Evolutionary conservation across 2,329 filamentous ascomycete species (phyloP).

Genomic region (Cylindrodendrum hubeiense): DNA sequence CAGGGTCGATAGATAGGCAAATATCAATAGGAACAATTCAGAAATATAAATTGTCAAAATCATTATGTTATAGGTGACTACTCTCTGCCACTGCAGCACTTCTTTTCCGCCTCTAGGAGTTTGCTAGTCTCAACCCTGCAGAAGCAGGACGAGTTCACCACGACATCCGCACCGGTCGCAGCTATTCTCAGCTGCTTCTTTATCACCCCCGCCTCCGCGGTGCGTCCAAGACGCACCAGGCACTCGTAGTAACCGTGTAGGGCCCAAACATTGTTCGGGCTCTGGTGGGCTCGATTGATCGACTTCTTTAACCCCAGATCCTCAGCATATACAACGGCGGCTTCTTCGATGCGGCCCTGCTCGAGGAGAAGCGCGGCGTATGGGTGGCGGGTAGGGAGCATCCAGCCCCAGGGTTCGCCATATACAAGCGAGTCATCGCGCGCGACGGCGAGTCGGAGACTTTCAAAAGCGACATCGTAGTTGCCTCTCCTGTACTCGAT

Average conservation of each 20-base stretch:
- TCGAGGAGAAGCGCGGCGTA: constrained; percentile 78
- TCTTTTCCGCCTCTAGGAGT: neutral
- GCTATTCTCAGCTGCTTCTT: constrained; percentile 7
- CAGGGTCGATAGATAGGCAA: neutral
- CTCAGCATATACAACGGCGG: constrained; percentile 68
- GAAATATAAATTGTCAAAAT: neutral
- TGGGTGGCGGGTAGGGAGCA: constrained; percentile 80
- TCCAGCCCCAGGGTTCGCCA: constrained; percentile 84
- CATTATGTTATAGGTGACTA: neutral
- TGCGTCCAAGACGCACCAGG: constrained; percentile 63
- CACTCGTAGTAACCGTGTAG: constrained; percentile 81
- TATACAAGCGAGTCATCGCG: constrained; percentile 75
- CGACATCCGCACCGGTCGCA: constrained; percentile 13
- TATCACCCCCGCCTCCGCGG: constrained; percentile 49
- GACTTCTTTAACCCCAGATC: constrained; percentile 72
- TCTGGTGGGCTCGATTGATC: constrained; percentile 73
- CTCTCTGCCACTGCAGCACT: neutral
- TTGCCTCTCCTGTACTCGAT: constrained; percentile 76
- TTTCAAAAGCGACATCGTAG: constrained; percentile 68
- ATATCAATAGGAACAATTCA: neutral
- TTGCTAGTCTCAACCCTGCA: constrained; percentile 14
- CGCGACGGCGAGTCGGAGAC: constrained; percentile 68
- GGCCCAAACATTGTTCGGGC: constrained; percentile 82
- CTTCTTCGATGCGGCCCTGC: constrained; percentile 69
- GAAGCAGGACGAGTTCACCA: constrained; percentile 25